phyloP scores from a whole-genome alignment of 2,329 filamentous ascomycete species.

The Fusarium mexicanum region DNA sequence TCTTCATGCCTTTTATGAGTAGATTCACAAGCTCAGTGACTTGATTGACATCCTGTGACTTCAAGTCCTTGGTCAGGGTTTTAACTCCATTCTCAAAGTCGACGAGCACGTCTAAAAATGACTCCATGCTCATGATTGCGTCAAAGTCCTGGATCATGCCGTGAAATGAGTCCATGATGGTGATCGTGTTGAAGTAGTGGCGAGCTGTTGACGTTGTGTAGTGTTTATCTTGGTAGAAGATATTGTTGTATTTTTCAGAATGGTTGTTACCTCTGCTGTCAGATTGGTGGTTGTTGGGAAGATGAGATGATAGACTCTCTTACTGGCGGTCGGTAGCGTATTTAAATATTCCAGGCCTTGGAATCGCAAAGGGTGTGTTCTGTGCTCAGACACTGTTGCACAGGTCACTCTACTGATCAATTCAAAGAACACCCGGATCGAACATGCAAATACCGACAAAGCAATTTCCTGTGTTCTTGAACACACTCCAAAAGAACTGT shows the following conservation, averaged over 20 bases:
- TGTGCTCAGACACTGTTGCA: neutral
- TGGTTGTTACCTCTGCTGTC: rapidly evolving
- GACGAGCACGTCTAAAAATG: rapidly evolving
- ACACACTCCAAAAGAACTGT: no score
- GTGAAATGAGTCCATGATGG: neutral
- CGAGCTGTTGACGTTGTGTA: rapidly evolving
- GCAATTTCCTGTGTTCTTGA: no score
- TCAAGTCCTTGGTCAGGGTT: neutral
- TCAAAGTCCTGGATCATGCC: neutral
- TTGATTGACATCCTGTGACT: rapidly evolving
- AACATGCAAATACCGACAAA: no score
- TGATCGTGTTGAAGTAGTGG: neutral
- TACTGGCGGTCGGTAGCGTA: neutral
- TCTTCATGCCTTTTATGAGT: neutral
- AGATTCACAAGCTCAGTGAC: neutral
- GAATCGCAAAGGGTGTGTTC: neutral
- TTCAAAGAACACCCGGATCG: no score
- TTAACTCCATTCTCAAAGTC: neutral
- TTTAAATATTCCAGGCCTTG: neutral
- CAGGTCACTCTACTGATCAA: neutral
- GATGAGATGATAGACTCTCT: neutral
- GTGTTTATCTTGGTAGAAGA: neutral
- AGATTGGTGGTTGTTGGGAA: neutral
- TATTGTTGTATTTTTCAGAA: neutral
- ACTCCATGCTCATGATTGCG: neutral